These are phyloP conservation scores for Microsporum ferrugineum DNA, from an alignment of 2,329 filamentous ascomycete species.

Conservation along the genomic window DNA sequence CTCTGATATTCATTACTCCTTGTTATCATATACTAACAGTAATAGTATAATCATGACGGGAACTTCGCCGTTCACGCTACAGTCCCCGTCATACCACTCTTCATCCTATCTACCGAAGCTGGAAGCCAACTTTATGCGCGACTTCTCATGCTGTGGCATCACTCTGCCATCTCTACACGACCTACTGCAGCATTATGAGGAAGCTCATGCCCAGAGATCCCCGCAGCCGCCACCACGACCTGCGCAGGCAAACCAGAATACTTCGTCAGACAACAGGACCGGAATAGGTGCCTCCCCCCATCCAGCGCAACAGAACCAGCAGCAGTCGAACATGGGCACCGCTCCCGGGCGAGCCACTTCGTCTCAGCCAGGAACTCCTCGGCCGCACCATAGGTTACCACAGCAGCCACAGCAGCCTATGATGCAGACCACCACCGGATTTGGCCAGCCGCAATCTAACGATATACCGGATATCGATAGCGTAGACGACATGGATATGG, in stretches of 20 bases:
- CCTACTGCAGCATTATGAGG: conserved; percentile 90
- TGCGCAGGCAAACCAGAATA: conserved; percentile 33
- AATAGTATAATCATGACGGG: conserved; percentile 84
- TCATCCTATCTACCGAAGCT: conserved; percentile 93
- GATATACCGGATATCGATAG: conserved; percentile 29
- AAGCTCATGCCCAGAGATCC: conserved; percentile 69
- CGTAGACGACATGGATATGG: conserved; percentile 78
- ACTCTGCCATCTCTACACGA: conserved; percentile 87
- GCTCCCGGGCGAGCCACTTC: background rate
- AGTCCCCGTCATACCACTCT: conserved; percentile 92
- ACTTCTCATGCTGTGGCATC: conserved; percentile 89
- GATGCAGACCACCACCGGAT: conserved; percentile 14
- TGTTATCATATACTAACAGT: background rate
- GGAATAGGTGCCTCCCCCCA: conserved; percentile 33
- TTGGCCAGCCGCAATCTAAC: conserved; percentile 16
- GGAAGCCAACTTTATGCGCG: conserved; percentile 94
- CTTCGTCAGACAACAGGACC: conserved; percentile 40
- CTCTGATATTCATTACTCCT: background rate
- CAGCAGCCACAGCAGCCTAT: conserved; percentile 12
- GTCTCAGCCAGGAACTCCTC: conserved; percentile 13
- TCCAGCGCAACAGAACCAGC: conserved; percentile 8
- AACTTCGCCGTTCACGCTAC: conserved; percentile 81
- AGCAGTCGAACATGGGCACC: conserved; percentile 12
- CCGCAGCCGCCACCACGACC: conserved; percentile 37
- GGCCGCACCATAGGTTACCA: conserved; percentile 13